A percentile compares a stretch with the other conserved stretches of the same genome.
Conservation (phyloP, 768 basidiomycete genomes). For the Hypholoma sublateritium region DNA sequence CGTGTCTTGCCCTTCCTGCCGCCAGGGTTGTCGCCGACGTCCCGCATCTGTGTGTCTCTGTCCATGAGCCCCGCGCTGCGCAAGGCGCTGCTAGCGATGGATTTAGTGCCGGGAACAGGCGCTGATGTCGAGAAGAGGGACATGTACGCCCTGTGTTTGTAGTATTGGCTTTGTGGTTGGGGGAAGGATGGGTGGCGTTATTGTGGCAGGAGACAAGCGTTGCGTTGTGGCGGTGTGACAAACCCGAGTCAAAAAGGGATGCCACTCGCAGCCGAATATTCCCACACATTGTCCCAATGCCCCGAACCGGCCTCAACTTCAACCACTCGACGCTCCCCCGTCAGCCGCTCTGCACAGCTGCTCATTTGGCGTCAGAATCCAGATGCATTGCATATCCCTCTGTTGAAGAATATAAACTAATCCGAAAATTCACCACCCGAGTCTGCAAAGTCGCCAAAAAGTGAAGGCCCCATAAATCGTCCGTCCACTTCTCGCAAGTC, state of each 20-base stretch:
- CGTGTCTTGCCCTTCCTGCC: conserved; percentile 73
- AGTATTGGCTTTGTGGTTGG: conserved; percentile 6
- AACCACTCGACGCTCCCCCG: not conserved
- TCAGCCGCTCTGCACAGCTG: too few species aligned
- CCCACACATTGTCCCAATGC: conserved; percentile 19
- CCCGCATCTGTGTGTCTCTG: conserved; percentile 74
- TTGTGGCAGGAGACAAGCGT: conserved; percentile 19
- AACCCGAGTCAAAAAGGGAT: conserved; percentile 36
- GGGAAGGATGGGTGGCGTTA: conserved; percentile 4
- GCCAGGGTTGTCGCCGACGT: conserved; percentile 65
- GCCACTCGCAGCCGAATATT: conserved; percentile 13
- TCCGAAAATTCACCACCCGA: conserved; percentile 16
- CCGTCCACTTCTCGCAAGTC: conserved; percentile 29
- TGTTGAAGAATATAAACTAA: too few species aligned
- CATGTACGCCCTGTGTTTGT: conserved; percentile 16
- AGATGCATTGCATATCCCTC: too few species aligned
- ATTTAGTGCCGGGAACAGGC: conserved; percentile 54
- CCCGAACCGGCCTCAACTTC: not conserved
- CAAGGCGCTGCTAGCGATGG: conserved; percentile 60
- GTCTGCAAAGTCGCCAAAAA: conserved; percentile 21
- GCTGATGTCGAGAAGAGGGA: conserved; percentile 61
- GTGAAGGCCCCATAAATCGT: conserved; percentile 31
- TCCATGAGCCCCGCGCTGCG: conserved; percentile 76
- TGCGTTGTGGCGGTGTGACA: conserved; percentile 22
- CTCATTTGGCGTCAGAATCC: too few species aligned